phyloP scores from a whole-genome alignment of 2,329 filamentous ascomycete species.

The Colletotrichum gigasporum region DNA sequence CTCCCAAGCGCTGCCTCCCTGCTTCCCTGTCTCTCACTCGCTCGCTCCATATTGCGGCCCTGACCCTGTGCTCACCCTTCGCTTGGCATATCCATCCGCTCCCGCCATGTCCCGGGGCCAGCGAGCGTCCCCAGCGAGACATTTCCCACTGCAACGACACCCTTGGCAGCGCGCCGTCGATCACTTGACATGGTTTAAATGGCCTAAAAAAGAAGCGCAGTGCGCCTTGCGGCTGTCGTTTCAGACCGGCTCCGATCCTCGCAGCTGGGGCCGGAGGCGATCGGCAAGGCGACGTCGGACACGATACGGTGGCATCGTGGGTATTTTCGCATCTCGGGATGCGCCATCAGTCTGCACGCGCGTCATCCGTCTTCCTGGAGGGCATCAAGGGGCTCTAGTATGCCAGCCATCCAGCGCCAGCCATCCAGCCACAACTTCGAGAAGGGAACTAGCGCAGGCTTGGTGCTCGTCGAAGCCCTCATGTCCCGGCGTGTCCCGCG shows the following conservation, averaged over 20 bases:
- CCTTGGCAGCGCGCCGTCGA: background rate
- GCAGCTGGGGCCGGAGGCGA: background rate
- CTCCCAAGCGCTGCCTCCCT: background rate
- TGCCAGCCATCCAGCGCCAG: background rate
- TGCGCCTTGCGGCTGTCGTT: background rate
- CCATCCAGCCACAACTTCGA: slow-evolving; percentile 18
- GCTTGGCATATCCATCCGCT: too few relatives aligned
- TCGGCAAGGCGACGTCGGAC: background rate
- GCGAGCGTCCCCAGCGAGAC: too few relatives aligned
- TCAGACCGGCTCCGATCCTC: too few relatives aligned
- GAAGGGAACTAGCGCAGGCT: slow-evolving; percentile 1
- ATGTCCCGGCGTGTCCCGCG: background rate
- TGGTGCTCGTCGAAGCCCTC: background rate
- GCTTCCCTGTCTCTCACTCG: background rate
- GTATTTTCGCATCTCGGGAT: background rate
- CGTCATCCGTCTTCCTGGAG: background rate
- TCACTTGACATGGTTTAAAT: too few relatives aligned
- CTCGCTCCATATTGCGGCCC: background rate
- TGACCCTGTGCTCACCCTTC: too few relatives aligned
- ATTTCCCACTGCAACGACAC: background rate
- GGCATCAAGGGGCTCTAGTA: background rate
- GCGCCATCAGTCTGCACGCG: background rate
- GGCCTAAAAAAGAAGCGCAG: background rate
- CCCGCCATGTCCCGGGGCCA: too few relatives aligned
- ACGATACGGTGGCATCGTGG: too few relatives aligned